Evolutionary conservation across 1,284 basidiomycete species (phyloP), one percentile per base, ranked within the genome.

Genomic region (Moesziomyces aphidis): DNA sequence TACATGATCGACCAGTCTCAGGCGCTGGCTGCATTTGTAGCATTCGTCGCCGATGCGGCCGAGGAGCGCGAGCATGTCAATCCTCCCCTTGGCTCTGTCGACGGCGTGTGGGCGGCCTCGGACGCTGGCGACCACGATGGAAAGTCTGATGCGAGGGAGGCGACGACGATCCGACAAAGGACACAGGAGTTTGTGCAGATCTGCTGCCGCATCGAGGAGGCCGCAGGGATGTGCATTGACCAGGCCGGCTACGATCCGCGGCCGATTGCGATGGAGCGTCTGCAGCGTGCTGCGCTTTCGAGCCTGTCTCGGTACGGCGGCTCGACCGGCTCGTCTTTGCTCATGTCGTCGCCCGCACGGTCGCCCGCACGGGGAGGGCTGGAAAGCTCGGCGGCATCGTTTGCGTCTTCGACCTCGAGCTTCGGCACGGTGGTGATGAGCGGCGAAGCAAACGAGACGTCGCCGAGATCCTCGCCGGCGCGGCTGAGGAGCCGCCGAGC

Each of bases 1-100:
- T 77, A 74, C 55, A 71, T 75, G 73, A 64, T 81, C 39, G 79
- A 81, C 28, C 63, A 66, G 50, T 59, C 76, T 11, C 53, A 70
- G 24, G 65, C 78, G 19, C 58, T 81, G 31, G 76, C 78, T 7
- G 59, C 78, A 2, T 63, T 81, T 34, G 72, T 76, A 28, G 61
- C 65, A 5, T 78, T 73, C 51, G 53, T 80, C 13, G 74, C 72
- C 10, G 61, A 73, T 28, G 50, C 72, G 4, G 75, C 73, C 17
- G 50, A 66, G 13, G 59, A 69, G 28, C 50, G 46, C 15, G 56
- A 63, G 15, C 45, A 51, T 17, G 42, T 17, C 39, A 48, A 10
- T n/a, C 17, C n/a, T 13, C 42, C 22, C 21, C 8, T 17, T 5
- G 46, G 31, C 5, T 47, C 59, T 34, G 13, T 34, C 13, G 50